Evolutionary conservation across 2,329 filamentous ascomycete genomes (phyloP), one percentile per base, ranked within the genome.

Genomic region (Aschersonia sp.): DNA sequence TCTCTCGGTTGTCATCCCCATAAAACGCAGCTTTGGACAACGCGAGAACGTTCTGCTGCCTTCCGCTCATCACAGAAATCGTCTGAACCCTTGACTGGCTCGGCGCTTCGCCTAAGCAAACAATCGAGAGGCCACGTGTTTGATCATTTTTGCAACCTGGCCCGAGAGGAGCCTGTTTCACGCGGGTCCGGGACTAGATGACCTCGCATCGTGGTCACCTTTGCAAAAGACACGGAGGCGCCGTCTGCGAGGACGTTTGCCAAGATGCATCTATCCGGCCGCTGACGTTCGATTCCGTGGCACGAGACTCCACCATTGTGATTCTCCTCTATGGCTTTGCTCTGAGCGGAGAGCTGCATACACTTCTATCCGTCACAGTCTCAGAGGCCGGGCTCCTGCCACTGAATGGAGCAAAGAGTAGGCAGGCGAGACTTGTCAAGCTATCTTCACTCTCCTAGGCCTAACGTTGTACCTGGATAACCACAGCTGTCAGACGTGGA

Each of bases 181-280:
- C 22, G 22, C 22, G 22, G 22, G 22, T 22, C 22, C 22, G 22
- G 22, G 22, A 22, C 22, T 22, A 4, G 22, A 22, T 22, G 22
- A 22, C 22, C 22, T 22, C 22, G 22, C 22, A 22, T 22, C 22
- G 22, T 22, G 22, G 22, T 22, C 22, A 22, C 22, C 22, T 22
- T 22, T 22, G 22, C 22, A 22, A 22, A 22, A 22, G 22, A 22
- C 4, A 22, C 4, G 22, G 22, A 22, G 22, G 22, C 22, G 4
- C 35, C 8, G 8, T 37, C 40, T 22, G 40, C 40, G 35, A 39
- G 31, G 40, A 30, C 47, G 47, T 46, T 49, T 49, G 45, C 47
- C 45, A 49, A 30, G n/a, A 49, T 42, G 48, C 42, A 42, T 37
- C 44, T 49, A 49, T 45, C 48, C 48, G 48, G 11, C 8, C 33